Percentiles rank a stretch among this genome's conserved stretches.
Evolutionary conservation across 495 filamentous ascomycete species (phyloP).

Genomic region (Talaromyces liani): DNA sequence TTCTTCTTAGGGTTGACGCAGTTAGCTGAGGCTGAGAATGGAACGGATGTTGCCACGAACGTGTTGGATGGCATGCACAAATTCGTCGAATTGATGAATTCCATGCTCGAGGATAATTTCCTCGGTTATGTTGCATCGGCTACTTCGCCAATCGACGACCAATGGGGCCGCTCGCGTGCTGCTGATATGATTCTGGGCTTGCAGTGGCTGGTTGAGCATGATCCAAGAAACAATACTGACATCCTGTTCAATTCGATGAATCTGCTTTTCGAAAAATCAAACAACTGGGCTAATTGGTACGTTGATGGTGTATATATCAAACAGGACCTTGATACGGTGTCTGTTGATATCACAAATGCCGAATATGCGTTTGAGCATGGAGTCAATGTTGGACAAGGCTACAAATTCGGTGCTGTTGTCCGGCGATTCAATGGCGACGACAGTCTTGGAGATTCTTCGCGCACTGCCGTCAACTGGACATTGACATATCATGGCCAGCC

Average conservation of each 20-base stretch:
- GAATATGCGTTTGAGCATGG: slow-evolving; percentile 36
- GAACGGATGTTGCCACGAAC: slow-evolving; percentile 10
- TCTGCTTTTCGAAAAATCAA: slow-evolving; percentile 28
- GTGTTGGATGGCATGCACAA: slow-evolving; percentile 26
- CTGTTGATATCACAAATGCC: slow-evolving; percentile 16
- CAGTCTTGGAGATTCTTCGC: slow-evolving; percentile 26
- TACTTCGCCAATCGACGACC: slow-evolving; percentile 29
- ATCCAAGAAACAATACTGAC: slow-evolving; percentile 26
- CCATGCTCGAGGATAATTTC: slow-evolving; percentile 45
- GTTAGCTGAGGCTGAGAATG: slow-evolving; percentile 29
- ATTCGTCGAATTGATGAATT: slow-evolving; percentile 28
- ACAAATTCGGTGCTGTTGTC: slow-evolving; percentile 37
- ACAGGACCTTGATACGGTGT: slow-evolving; percentile 30
- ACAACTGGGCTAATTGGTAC: slow-evolving; percentile 40
- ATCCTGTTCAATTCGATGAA: slow-evolving; percentile 38
- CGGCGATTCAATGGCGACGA: slow-evolving; percentile 33
- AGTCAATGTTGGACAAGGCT: slow-evolving; percentile 44
- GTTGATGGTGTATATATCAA: slow-evolving; percentile 28
- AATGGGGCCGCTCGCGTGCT: slow-evolving; percentile 39
- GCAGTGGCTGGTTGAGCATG: slow-evolving; percentile 47
- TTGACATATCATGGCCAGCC: slow-evolving; percentile 33
- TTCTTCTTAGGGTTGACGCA: slow-evolving; percentile 47
- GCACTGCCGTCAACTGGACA: slow-evolving; percentile 35
- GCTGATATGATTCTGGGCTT: slow-evolving; percentile 46
- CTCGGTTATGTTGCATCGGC: slow-evolving; percentile 38